phyloP scores from a whole-genome alignment of 805 yeast species.

The Deakozyma indianensis region DNA sequence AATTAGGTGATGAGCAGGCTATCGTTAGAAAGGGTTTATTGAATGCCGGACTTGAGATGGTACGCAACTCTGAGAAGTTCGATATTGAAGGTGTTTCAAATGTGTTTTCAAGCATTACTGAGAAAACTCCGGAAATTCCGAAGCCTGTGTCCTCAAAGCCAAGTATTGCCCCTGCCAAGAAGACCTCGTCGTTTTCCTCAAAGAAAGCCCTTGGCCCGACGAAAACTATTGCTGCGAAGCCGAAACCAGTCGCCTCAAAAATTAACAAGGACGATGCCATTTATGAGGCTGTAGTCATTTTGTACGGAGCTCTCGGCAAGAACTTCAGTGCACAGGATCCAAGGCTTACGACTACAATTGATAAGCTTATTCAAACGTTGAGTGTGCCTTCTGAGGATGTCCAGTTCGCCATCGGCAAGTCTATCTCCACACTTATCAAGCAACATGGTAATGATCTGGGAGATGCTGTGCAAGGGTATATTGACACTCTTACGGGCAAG shows the following conservation, averaged over 20 bases:
- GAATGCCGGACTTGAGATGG: constrained; percentile 81
- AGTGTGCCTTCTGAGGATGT: constrained; percentile 84
- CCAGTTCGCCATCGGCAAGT: constrained; percentile 73
- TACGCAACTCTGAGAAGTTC: constrained; percentile 50
- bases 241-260: constrained; percentile 7
- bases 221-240: background rate
- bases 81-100: constrained; percentile 62
- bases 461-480: constrained; percentile 33
- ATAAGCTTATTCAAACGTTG: constrained; percentile 56
- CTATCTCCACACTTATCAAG: constrained; percentile 70
- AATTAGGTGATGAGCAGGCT: constrained; percentile 57
- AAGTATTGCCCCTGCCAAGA: constrained; percentile 4
- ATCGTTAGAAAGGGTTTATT: constrained; percentile 70
- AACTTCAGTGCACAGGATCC: constrained; percentile 58
- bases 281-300: constrained; percentile 67
- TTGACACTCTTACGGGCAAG: constrained; percentile 44
- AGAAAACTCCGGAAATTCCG: background rate
- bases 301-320: constrained; percentile 84
- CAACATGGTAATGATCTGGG: constrained; percentile 11
- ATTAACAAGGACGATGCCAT: constrained; percentile 41
- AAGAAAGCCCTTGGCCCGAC: background rate
- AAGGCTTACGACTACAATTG: constrained; percentile 49
- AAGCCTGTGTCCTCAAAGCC: constrained; percentile 1
- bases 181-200: background rate
- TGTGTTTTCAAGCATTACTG: constrained; percentile 21